Percentiles rank a stretch among this genome's conserved stretches.
Evolutionary conservation across 805 yeast species (phyloP).

Genomic region (Jamesozyma lodderae): DNA sequence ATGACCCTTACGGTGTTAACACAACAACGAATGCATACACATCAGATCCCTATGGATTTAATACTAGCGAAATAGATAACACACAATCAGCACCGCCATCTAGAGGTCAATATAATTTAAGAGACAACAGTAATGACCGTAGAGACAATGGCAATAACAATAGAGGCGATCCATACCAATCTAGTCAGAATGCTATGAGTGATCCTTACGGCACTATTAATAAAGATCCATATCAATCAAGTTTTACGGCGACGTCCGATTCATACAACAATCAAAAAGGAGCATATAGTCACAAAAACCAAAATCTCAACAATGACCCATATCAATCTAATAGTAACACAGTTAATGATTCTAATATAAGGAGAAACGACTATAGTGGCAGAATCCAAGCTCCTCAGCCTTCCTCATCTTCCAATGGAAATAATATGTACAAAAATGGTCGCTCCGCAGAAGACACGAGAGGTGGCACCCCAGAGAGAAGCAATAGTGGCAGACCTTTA

Average conservation of each 20-base stretch:
- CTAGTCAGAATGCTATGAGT: background rate
- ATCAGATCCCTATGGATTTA: constrained; percentile 8
- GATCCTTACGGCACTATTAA: too few relatives aligned
- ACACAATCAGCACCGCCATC: background rate
- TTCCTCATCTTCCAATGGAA: too few relatives aligned
- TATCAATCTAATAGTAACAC: background rate
- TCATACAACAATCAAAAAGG: too few relatives aligned
- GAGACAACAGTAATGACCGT: too few relatives aligned
- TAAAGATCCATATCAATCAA: too few relatives aligned
- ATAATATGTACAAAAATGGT: too few relatives aligned
- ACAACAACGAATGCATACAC: background rate
- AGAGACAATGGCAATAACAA: background rate
- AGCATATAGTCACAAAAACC: too few relatives aligned
- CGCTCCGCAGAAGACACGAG: too few relatives aligned
- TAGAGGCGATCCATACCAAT: background rate
- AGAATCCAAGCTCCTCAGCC: too few relatives aligned
- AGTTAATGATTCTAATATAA: background rate
- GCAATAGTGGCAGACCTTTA: too few relatives aligned
- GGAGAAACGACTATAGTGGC: background rate
- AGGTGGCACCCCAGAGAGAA: too few relatives aligned
- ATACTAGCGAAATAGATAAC: background rate
- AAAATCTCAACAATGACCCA: constrained; percentile 3
- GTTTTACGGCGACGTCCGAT: too few relatives aligned
- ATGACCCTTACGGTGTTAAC: constrained; percentile 11
- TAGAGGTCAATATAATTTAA: background rate